Evolutionary conservation across 441 rosid species (phyloP), one percentile per base, ranked within the genome.

Genomic region (Melastoma candidum): DNA sequence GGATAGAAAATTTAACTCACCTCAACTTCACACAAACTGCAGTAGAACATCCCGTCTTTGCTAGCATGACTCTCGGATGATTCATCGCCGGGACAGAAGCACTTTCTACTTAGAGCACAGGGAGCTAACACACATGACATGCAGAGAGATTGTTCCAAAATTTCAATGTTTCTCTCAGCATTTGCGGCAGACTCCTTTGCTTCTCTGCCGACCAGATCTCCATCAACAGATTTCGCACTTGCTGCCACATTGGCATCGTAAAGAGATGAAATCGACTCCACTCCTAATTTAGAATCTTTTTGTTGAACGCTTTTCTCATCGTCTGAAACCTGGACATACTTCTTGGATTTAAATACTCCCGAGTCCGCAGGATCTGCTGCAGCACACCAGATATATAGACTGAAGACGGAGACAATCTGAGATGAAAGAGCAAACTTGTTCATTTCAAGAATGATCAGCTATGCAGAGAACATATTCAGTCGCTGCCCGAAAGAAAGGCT

Each of bases 1-100:
- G 27, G 44, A 45, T 27, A n/a, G 43, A 44, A 48, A 49, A 11
- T 0, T 11, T 48, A 46, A 54, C 71, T 6, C 56, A 93, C 99
- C 97, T 93, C 99, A 56, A 86, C 96, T 78, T 88, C 93, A 71
- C 97, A 93, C 62, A 89, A 83, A 69, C 93, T 88, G 74, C 99
- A 93, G 68, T 77, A 93, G 77, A 84, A 93, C 99, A 88, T 82
- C 67, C 96, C 99, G 68, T 93, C 97, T 77, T 93, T 97, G 27
- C 90, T 88, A 66, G 63, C 72, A 47, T 82, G 84, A 47, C 74
- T 94, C 64, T 83, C 87, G 49, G 88, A 73, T 73, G 87, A 77
- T 65, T 86, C 78, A 39, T 79, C 78, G 7, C 66, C 66, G 14
- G 83, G 69, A 65, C 72, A 51, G 65, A 72, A 82, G 68, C 76